phyloP scores from a whole-genome alignment of 177 flowering plant genomes.

The Vitis hybrid region DNA sequence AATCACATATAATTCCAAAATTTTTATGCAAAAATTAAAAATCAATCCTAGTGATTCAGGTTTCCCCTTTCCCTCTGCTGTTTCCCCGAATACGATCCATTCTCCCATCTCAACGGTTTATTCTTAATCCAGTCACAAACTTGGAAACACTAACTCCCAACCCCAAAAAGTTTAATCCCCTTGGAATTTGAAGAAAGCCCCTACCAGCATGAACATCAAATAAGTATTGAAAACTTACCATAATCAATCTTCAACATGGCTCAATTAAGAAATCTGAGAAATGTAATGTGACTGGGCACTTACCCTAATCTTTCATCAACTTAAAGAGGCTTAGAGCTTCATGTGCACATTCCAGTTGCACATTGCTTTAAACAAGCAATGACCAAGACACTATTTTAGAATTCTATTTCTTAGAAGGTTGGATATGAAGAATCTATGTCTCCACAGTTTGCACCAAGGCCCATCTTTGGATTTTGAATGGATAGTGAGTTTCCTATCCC shows the following conservation, averaged over 20 bases:
- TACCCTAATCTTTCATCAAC: slow-evolving; percentile 36
- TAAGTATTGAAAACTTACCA: slow-evolving; percentile 15
- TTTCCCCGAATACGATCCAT: too few species aligned
- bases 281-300: slow-evolving; percentile 48
- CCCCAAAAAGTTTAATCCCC: too few species aligned
- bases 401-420: slow-evolving; percentile 36
- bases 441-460: slow-evolving; percentile 64
- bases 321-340: slow-evolving; percentile 48
- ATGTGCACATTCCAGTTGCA: slow-evolving; percentile 52
- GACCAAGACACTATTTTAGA: slow-evolving; percentile 57
- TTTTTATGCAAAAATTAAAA: too few species aligned
- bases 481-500: slow-evolving; percentile 32
- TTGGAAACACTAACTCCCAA: too few species aligned
- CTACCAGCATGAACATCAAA: background rate
- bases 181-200: background rate
- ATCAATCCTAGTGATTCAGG: too few species aligned
- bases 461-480: slow-evolving; percentile 46
- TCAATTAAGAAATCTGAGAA: slow-evolving; percentile 54
- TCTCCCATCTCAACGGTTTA: too few species aligned
- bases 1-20: too few species aligned
- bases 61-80: too few species aligned
- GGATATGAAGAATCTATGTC: slow-evolving; percentile 43
- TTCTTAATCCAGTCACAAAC: too few species aligned
- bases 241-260: slow-evolving; percentile 60
- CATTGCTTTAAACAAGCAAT: slow-evolving; percentile 47